These are phyloP conservation scores for Exobasidium rhododendri DNA, from an alignment of 1,284 basidiomycete species.

Conservation along the genomic window DNA sequence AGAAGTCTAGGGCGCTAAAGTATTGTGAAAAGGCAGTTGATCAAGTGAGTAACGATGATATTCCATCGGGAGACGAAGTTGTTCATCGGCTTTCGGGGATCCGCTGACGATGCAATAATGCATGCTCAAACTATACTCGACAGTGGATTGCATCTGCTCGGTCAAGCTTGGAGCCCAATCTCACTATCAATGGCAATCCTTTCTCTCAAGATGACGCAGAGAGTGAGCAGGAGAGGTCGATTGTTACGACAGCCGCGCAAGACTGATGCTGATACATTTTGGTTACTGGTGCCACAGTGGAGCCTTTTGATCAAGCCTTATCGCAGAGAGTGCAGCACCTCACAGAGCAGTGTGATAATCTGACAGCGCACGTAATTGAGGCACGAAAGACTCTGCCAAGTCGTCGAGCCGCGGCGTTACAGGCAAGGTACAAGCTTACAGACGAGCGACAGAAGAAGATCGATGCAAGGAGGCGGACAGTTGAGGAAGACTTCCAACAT, in stretches of 20 bases:
- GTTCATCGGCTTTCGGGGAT: neutral
- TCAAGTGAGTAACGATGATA: neutral
- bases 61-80: too few species aligned
- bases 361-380: constrained; percentile 1
- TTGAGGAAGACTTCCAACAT: constrained; percentile 4
- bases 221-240: too few species aligned
- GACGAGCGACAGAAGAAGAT: neutral
- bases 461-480: neutral
- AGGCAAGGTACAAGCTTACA: neutral
- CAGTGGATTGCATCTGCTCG: constrained; percentile 6
- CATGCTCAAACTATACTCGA: neutral
- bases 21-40: constrained; percentile 7
- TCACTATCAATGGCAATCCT: constrained; percentile 15
- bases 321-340: constrained; percentile 9
- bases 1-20: neutral
- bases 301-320: constrained; percentile 2
- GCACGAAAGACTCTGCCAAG: constrained; percentile 2
- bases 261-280: too few species aligned
- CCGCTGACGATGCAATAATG: too few species aligned
- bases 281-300: too few species aligned
- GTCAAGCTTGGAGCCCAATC: constrained; percentile 12
- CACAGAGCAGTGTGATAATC: constrained; percentile 1
- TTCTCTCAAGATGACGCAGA: constrained; percentile 8
- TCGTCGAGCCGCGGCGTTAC: constrained; percentile 1
- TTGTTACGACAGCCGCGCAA: too few species aligned